Conservation (phyloP, 2,329 filamentous ascomycete genomes). For the Pseudogymnoascus destructans region DNA sequence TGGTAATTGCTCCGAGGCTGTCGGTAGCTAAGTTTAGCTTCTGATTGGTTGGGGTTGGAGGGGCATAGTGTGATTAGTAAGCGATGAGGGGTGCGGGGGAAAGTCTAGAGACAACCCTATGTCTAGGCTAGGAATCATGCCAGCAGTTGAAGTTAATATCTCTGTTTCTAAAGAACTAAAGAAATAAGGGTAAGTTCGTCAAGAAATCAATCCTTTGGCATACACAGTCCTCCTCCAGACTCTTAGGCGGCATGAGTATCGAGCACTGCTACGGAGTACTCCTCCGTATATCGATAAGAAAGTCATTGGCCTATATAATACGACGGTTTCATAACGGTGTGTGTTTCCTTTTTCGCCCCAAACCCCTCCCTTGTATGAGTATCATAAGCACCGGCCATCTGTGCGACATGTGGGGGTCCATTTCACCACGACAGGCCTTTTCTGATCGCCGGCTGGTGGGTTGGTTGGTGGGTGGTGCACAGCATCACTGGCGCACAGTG, state of each 20-base stretch:
- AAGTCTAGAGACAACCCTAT: background rate
- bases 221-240: background rate
- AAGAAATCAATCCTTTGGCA: background rate
- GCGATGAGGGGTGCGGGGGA: background rate
- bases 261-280: background rate
- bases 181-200: background rate
- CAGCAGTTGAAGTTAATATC: background rate
- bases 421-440: background rate
- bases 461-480: background rate
- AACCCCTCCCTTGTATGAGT: background rate
- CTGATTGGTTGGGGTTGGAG: background rate
- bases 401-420: conserved; percentile 1
- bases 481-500: background rate
- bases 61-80: background rate
- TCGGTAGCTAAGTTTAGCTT: background rate
- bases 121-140: background rate
- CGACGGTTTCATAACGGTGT: background rate
- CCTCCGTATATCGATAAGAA: background rate
- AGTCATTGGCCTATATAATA: background rate
- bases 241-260: background rate
- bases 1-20: background rate
- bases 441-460: background rate
- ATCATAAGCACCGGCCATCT: background rate
- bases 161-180: background rate
- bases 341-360: background rate